A percentile compares a stretch with the other conserved stretches of the same genome.
These are phyloP conservation scores for Xerocomus amazonicus DNA, from an alignment of 1,284 basidiomycete genomes.

Conservation along the genomic window DNA sequence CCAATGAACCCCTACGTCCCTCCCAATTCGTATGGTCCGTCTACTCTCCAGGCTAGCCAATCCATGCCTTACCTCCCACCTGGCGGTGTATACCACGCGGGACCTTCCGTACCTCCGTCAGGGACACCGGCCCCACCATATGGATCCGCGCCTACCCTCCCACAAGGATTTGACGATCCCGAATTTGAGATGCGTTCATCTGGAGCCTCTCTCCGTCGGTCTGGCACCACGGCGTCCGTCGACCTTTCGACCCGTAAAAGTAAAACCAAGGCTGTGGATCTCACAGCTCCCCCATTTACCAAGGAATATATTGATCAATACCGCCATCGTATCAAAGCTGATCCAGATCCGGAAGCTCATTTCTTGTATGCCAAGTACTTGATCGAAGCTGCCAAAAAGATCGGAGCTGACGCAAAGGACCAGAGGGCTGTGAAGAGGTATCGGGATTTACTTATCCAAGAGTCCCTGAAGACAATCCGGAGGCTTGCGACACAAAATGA, in stretches of 20 bases:
- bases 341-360: slow-evolving; percentile 98
- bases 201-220: slow-evolving; percentile 47
- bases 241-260: slow-evolving; percentile 63
- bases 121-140: slow-evolving; percentile 21
- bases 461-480: slow-evolving; percentile 91
- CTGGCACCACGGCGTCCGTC: slow-evolving; percentile 55
- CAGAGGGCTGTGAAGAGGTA: slow-evolving; percentile 85
- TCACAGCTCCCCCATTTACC: slow-evolving; percentile 85
- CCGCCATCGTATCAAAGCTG: slow-evolving; percentile 92
- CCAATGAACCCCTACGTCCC: slow-evolving; percentile 23
- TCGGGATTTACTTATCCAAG: slow-evolving; percentile 82
- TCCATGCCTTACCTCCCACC: slow-evolving; percentile 33
- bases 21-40: slow-evolving; percentile 22
- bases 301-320: slow-evolving; percentile 98
- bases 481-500: slow-evolving; percentile 87
- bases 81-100: slow-evolving; percentile 21
- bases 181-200: slow-evolving; percentile 52
- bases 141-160: slow-evolving; percentile 26
- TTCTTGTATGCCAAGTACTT: slow-evolving; percentile 97
- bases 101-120: slow-evolving; percentile 19
- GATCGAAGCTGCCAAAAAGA: slow-evolving; percentile 97
- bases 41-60: slow-evolving; percentile 28
- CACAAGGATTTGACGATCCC: slow-evolving; percentile 34
- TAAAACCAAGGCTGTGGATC: slow-evolving; percentile 80
- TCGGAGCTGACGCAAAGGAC: slow-evolving; percentile 70